These are phyloP conservation scores for Komagataella ulmi DNA, from an alignment of 805 yeast species.

Conservation along the genomic window DNA sequence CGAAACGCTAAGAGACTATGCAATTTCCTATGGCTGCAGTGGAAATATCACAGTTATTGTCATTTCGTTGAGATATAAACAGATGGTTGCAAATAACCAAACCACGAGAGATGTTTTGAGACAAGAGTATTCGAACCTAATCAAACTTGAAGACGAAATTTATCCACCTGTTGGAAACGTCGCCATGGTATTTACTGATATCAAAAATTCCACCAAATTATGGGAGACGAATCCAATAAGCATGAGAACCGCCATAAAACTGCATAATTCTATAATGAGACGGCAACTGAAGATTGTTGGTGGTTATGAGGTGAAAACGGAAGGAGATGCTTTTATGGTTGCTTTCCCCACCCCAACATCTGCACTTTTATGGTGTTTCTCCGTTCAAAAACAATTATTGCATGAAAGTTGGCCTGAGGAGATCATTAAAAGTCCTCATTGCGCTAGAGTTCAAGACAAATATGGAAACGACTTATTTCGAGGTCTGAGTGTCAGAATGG, in stretches of 20 bases:
- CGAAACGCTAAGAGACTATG: conserved; percentile 84
- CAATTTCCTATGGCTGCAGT: conserved; percentile 79
- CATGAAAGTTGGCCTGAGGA: conserved; percentile 94
- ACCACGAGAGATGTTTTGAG: conserved; percentile 24
- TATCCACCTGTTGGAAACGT: conserved; percentile 90
- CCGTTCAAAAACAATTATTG: conserved; percentile 74
- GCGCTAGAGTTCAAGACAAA: conserved; percentile 63
- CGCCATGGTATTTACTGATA: conserved; percentile 96
- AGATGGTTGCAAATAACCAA: conserved; percentile 13
- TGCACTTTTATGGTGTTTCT: conserved; percentile 89
- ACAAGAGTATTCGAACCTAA: conserved; percentile 63
- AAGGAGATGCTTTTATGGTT: conserved; percentile 98
- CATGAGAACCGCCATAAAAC: conserved; percentile 93
- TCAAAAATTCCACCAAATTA: conserved; percentile 79
- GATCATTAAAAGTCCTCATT: conserved; percentile 72
- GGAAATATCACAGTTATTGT: conserved; percentile 77
- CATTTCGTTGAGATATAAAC: conserved; percentile 41
- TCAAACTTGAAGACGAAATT: conserved; percentile 81
- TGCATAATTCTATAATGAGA: conserved; percentile 90
- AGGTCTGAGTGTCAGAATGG: conserved; percentile 95
- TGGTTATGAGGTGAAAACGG: conserved; percentile 97
- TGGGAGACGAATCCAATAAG: conserved; percentile 93
- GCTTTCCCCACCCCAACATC: conserved; percentile 87
- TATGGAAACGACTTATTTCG: conserved; percentile 51
- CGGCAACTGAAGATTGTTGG: conserved; percentile 85